phyloP scores from a whole-genome alignment of 768 basidiomycete species.

The Cytidiella melzeri region DNA sequence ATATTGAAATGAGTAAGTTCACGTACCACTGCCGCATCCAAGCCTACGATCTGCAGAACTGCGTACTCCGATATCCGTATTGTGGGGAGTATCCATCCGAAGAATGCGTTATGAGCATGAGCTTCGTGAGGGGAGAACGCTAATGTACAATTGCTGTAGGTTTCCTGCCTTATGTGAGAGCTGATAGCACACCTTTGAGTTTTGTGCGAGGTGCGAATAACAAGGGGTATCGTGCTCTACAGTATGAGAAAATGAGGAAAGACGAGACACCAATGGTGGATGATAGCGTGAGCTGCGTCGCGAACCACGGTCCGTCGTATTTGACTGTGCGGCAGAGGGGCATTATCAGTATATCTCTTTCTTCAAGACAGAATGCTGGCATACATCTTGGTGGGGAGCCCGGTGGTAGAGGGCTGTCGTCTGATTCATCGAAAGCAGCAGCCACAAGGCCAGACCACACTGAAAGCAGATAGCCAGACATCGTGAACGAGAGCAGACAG shows the following conservation, averaged over 20 bases:
- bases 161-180: conserved; percentile 1
- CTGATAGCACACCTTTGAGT: conserved; percentile 63
- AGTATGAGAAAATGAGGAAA: conserved; percentile 86
- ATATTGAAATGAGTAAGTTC: too few species aligned
- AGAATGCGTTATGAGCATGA: conserved; percentile 79
- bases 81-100: conserved; percentile 96
- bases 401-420: conserved; percentile 38
- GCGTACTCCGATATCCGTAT: conserved; percentile 87
- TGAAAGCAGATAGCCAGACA: background rate
- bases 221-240: conserved; percentile 81
- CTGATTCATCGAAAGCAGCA: background rate
- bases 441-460: background rate
- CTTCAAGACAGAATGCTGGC: background rate
- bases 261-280: conserved; percentile 68
- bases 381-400: conserved; percentile 60
- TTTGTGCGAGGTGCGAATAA: conserved; percentile 92
- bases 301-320: conserved; percentile 94
- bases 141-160: conserved; percentile 24
- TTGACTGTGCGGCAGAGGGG: conserved; percentile 50
- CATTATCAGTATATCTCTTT: background rate
- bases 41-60: conserved; percentile 90
- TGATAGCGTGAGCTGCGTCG: conserved; percentile 81
- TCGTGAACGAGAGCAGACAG: background rate
- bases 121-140: conserved; percentile 94
- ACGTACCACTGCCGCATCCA: conserved; percentile 93